phyloP scores from a whole-genome alignment of 192 early-diverging fungal species.

The Martensiomyces pterosporus region DNA sequence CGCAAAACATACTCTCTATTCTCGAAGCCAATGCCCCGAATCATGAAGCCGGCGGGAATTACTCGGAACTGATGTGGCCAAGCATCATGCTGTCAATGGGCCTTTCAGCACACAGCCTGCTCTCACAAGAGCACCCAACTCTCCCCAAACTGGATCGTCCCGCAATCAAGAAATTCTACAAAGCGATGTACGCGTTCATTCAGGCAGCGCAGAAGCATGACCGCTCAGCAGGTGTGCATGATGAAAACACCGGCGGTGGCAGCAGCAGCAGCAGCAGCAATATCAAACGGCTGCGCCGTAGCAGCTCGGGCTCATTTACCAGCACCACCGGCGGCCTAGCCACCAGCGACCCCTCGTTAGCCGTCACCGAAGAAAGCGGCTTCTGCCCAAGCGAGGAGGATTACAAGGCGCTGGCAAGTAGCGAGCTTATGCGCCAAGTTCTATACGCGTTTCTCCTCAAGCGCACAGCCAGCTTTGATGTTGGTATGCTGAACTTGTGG shows the following conservation, averaged over 20 bases:
- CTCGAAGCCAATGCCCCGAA: constrained; percentile 30
- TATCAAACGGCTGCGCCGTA: constrained; percentile 6
- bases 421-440: constrained; percentile 34
- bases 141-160: constrained; percentile 18
- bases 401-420: constrained; percentile 8
- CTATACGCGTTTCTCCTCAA: constrained; percentile 38
- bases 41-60: constrained; percentile 17
- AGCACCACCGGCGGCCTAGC: background rate
- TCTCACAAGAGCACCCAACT: constrained; percentile 8
- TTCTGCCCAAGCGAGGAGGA: constrained; percentile 10
- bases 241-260: constrained; percentile 1
- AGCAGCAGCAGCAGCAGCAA: background rate
- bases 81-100: constrained; percentile 30
- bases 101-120: constrained; percentile 19
- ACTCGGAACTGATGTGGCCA: constrained; percentile 23
- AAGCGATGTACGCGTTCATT: constrained; percentile 13
- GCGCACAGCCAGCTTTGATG: constrained; percentile 12
- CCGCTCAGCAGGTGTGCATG: background rate
- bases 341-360: background rate
- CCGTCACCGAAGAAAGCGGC: constrained; percentile 3
- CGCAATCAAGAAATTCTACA: constrained; percentile 17
- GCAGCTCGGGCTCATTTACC: background rate
- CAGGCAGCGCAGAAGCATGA: constrained; percentile 13
- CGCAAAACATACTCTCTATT: constrained; percentile 27
- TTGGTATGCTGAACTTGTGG: constrained; percentile 39